Base-by-base conservation (phyloP, 345 rosid genomes). In the Viola odorata region DNA sequence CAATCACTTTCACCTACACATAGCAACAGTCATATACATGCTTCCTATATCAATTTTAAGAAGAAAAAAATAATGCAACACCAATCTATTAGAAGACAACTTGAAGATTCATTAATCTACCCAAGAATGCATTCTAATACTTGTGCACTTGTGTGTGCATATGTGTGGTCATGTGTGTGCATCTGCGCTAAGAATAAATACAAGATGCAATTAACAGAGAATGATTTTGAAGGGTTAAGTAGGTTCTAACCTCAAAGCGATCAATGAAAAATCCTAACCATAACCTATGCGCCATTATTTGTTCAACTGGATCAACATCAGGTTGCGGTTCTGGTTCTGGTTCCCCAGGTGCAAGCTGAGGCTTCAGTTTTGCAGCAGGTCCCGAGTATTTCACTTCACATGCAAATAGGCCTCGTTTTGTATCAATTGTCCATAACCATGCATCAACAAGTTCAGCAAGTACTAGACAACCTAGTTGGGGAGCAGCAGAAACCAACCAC, bases 381-480 rank as follows among this genome's bases (percentile, higher is more conserved):
- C 99, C 97, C 60, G 89, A 78, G 61, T 74, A 85, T 67, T 79
- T 80, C 61, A 80, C 82, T 56, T 91, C 96, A 78, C 81, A 82
- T n/a, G 97, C 97, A 78, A 95, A 94, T 60, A 95, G 89, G 60
- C 99, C 99, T 51, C 95, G 83, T 70, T 88, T 95, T 13, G 91
- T 91, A 70, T 91, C 99, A 65, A 95, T 88, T 77, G 97, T 95
- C 99, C 99, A 95, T 68, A 91, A 74, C 99, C 99, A 95, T 57
- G 99, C 99, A 88, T 90, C 99, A 69, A 95, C 97, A 68, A 95
- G 97, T 77, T 95, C 97, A 3, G 95, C 95, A 74, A 95, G 94
- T 75, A 95, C 86, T 64, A 95, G 84, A 65, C 96, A 86, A 38
- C 91, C 99, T 60, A 88, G 75, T 74, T 85, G 89, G 8, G 99